A percentile compares a stretch with the other conserved stretches of the same genome.
Evolutionary conservation across 495 filamentous ascomycete species (phyloP).

Genomic region (Penicillium desertorum): DNA sequence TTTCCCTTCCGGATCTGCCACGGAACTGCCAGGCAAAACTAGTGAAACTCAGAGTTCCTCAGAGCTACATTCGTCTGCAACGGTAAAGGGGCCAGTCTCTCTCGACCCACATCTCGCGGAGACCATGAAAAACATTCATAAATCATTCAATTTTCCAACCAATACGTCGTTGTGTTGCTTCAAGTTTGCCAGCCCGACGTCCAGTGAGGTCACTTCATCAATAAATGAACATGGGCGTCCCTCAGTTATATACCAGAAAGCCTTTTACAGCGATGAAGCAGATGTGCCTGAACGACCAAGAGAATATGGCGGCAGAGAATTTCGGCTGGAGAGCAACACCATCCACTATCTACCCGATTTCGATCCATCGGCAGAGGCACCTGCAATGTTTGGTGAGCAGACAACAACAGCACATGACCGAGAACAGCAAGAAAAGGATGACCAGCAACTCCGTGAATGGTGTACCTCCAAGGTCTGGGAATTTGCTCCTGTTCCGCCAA

Average conservation of each 20-base stretch:
- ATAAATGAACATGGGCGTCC: conserved; percentile 40
- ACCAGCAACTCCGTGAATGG: conserved; percentile 47
- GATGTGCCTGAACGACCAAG: conserved; percentile 78
- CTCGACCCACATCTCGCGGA: conserved; percentile 28
- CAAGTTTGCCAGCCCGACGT: conserved; percentile 27
- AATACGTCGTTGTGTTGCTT: conserved; percentile 27
- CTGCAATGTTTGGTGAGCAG: conserved; percentile 56
- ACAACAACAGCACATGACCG: conserved; percentile 44
- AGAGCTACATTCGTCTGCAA: conserved; percentile 26
- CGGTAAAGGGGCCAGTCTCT: conserved; percentile 10
- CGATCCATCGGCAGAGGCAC: conserved; percentile 60
- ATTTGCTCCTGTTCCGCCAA: conserved; percentile 61
- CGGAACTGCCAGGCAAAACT: conserved; percentile 8
- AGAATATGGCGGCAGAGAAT: conserved; percentile 89
- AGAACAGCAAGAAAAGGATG: conserved; percentile 47
- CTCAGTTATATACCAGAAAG: conserved; percentile 75
- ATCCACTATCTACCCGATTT: conserved; percentile 79
- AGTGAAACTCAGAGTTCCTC: conserved; percentile 19
- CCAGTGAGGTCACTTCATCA: conserved; percentile 32
- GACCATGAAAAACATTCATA: conserved; percentile 23
- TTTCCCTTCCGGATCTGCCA: conserved; percentile 16
- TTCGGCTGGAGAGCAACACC: conserved; percentile 71
- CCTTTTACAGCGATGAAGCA: conserved; percentile 80
- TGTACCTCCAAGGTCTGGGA: conserved; percentile 40
- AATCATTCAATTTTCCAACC: conserved; percentile 33